A percentile compares a stretch with the other conserved stretches of the same genome.
These are phyloP conservation scores for Teunomyces aglyptinius DNA, from an alignment of 805 yeast species.

Conservation along the genomic window DNA sequence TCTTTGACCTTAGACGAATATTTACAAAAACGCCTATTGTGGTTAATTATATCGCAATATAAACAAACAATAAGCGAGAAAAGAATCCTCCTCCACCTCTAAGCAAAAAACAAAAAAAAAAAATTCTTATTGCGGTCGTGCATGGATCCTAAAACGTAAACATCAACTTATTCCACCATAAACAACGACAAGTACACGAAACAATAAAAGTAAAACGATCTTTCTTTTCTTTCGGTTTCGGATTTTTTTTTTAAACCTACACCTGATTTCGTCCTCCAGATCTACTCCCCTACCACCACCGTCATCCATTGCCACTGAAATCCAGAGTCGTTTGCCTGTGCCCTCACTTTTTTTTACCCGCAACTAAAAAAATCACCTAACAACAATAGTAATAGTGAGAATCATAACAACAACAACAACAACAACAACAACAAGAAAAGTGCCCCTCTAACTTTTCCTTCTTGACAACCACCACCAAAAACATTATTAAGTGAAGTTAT, in stretches of 20 bases:
- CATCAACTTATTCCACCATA: slow-evolving; percentile 8
- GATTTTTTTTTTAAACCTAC: neutral
- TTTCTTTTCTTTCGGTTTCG: neutral
- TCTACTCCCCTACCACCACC: too few species aligned
- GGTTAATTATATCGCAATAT: neutral
- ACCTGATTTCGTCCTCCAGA: too few species aligned
- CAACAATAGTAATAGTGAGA: too few species aligned
- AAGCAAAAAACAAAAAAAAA: neutral
- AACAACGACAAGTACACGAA: slow-evolving; percentile 5
- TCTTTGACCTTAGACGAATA: neutral
- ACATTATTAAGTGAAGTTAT: neutral
- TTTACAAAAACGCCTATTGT: slow-evolving; percentile 2
- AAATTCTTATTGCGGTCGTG: slow-evolving; percentile 2
- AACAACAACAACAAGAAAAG: too few species aligned
- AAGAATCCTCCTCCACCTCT: neutral
- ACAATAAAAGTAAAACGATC: neutral
- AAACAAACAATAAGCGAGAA: slow-evolving; percentile 3
- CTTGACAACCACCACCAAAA: slow-evolving; percentile 1
- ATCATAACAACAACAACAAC: too few species aligned
- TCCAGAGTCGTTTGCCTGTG: too few species aligned
- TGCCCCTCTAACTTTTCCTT: neutral
- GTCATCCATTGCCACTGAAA: too few species aligned
- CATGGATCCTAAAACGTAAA: slow-evolving; percentile 7
- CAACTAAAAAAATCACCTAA: too few species aligned
- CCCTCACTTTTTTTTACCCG: too few species aligned